Conservation (phyloP, 176 grass and related monocot genomes). For the Triticum monococcum region DNA sequence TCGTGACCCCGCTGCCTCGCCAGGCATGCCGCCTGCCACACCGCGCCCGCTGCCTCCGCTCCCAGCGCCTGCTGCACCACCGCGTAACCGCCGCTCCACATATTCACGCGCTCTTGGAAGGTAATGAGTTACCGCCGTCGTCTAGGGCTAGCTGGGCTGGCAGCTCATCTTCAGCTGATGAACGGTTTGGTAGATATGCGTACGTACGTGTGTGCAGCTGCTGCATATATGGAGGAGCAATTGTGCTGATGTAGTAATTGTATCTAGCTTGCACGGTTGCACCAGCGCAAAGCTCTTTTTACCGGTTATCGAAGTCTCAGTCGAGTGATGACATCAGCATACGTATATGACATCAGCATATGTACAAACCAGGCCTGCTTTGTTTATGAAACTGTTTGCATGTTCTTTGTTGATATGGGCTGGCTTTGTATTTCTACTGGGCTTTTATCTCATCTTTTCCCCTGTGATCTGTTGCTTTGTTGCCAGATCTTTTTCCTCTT, state of each 20-base stretch:
- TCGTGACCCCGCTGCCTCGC: constrained; percentile 51
- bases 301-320: too few species aligned
- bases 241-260: not conserved
- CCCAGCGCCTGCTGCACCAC: constrained; percentile 56
- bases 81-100: constrained; percentile 45
- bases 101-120: not conserved
- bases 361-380: too few species aligned
- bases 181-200: not conserved
- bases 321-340: too few species aligned
- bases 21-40: constrained; percentile 48
- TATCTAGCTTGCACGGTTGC: not conserved
- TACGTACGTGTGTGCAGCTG: not conserved
- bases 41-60: constrained; percentile 46
- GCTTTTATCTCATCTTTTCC: too few species aligned
- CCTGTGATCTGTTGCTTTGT: too few species aligned
- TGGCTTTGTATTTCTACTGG: too few species aligned
- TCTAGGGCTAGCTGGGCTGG: not conserved
- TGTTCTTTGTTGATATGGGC: too few species aligned
- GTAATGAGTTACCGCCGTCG: not conserved
- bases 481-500: too few species aligned
- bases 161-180: not conserved
- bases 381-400: too few species aligned
- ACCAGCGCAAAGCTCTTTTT: too few species aligned
- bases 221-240: not conserved
- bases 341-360: too few species aligned